Evolutionary conservation across 2,329 filamentous ascomycete species (phyloP).

Genomic region (Ascochyta fabae): DNA sequence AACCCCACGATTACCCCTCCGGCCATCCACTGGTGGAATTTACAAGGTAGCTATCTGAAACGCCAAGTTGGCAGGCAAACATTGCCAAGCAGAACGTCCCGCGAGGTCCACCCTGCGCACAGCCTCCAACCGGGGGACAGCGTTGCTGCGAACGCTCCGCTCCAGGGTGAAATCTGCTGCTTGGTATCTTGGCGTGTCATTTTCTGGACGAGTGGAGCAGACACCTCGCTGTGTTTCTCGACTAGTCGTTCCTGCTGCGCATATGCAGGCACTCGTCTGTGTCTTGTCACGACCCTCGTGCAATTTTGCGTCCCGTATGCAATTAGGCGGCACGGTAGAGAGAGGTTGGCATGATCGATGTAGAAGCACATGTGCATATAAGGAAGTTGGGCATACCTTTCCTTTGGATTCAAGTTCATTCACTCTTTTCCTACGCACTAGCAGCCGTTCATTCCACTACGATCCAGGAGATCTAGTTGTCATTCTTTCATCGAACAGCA

Average conservation of each 20-base stretch:
- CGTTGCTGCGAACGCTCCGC: constrained; percentile 1
- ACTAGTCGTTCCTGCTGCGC: constrained; percentile 1
- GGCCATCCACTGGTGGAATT: constrained; percentile 1
- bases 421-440: background rate
- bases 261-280: constrained; percentile 2
- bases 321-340: background rate
- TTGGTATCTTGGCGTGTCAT: constrained; percentile 4
- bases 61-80: constrained; percentile 8
- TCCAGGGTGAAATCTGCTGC: constrained; percentile 3
- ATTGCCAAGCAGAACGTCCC: constrained; percentile 33
- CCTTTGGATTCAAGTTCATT: background rate
- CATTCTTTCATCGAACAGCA: background rate
- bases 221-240: background rate
- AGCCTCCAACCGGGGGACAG: background rate
- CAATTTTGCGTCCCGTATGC: background rate
- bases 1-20: background rate
- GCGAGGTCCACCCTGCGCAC: constrained; percentile 40
- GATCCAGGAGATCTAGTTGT: constrained; percentile 13
- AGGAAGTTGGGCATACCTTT: background rate
- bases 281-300: constrained; percentile 2
- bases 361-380: background rate
- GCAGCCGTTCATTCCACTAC: background rate
- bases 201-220: constrained; percentile 4
- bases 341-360: background rate
- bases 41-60: constrained; percentile 1